These are phyloP conservation scores for Ophiostoma piceae DNA, from an alignment of 2,329 filamentous ascomycete species.

Conservation along the genomic window DNA sequence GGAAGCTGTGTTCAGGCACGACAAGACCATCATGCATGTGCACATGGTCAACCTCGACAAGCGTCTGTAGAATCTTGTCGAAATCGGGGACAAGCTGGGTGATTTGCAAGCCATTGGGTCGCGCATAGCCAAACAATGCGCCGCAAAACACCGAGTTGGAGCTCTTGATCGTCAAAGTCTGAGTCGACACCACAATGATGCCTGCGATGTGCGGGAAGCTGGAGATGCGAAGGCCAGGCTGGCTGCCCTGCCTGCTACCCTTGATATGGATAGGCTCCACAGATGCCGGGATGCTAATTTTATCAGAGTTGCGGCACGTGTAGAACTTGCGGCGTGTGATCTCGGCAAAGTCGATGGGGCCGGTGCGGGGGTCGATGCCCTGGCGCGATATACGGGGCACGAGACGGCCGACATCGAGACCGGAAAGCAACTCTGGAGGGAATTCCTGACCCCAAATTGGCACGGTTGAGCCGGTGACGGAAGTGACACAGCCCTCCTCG, in stretches of 20 bases:
- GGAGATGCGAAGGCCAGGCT: constrained; percentile 73
- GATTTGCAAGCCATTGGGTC: constrained; percentile 73
- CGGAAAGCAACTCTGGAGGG: constrained; percentile 57
- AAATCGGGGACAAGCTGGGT: constrained; percentile 80
- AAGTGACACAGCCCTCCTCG: constrained; percentile 67
- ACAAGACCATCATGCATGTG: constrained; percentile 88
- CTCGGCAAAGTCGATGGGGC: constrained; percentile 72
- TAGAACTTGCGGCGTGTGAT: constrained; percentile 71
- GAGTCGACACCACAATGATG: constrained; percentile 84
- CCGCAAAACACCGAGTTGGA: constrained; percentile 93
- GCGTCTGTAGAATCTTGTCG: constrained; percentile 71
- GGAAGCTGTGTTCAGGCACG: constrained; percentile 91
- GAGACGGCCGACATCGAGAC: constrained; percentile 70
- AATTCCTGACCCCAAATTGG: constrained; percentile 79
- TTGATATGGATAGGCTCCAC: constrained; percentile 51
- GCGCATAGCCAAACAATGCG: constrained; percentile 83
- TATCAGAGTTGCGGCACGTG: constrained; percentile 72
- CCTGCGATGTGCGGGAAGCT: constrained; percentile 97
- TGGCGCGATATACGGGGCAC: constrained; percentile 78
- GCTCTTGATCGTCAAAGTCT: constrained; percentile 74
- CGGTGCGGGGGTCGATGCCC: constrained; percentile 62
- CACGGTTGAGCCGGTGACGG: constrained; percentile 67
- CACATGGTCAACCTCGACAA: constrained; percentile 82
- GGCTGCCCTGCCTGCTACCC: constrained; percentile 32
- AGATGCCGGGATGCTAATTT: constrained; percentile 77